A percentile compares a stretch with the other conserved stretches of the same genome.
phyloP scores from a whole-genome alignment of 169 alveolate species.

The Babesia sp. region DNA sequence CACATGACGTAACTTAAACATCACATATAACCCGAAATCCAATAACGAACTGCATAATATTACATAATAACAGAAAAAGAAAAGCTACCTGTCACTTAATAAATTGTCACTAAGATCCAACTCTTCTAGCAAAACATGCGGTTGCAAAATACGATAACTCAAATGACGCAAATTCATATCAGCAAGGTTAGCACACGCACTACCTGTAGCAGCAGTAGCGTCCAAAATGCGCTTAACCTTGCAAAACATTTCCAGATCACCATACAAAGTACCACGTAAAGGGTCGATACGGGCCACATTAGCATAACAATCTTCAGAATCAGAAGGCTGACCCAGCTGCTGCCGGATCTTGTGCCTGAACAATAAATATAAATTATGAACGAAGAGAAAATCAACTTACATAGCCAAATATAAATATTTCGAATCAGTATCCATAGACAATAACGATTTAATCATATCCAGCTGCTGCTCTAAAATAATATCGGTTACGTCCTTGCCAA shows the following conservation, averaged over 20 bases:
- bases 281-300: constrained; percentile 26
- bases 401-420: constrained; percentile 44
- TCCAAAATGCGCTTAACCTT: constrained; percentile 17
- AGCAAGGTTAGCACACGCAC: constrained; percentile 22
- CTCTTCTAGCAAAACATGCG: constrained; percentile 13
- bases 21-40: constrained; percentile 19
- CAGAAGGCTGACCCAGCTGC: constrained; percentile 19
- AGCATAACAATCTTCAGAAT: constrained; percentile 19
- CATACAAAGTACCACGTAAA: constrained; percentile 17
- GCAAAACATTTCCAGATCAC: constrained; percentile 6
- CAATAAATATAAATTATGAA: too few species aligned
- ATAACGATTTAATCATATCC: constrained; percentile 19
- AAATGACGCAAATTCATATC: constrained; percentile 11
- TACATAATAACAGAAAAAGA: not conserved
- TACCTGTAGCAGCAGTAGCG: not conserved
- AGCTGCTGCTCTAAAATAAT: constrained; percentile 44
- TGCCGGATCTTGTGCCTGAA: constrained; percentile 39
- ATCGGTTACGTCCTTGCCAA: constrained; percentile 24
- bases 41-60: constrained; percentile 8
- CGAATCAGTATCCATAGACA: constrained; percentile 25
- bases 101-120: constrained; percentile 36
- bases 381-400: constrained; percentile 4
- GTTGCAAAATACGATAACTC: constrained; percentile 24
- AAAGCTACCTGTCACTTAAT: constrained; percentile 23
- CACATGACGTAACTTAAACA: constrained; percentile 14